Conservation (phyloP, 202 grass and related monocot genomes). For the Digitaria exilis region DNA sequence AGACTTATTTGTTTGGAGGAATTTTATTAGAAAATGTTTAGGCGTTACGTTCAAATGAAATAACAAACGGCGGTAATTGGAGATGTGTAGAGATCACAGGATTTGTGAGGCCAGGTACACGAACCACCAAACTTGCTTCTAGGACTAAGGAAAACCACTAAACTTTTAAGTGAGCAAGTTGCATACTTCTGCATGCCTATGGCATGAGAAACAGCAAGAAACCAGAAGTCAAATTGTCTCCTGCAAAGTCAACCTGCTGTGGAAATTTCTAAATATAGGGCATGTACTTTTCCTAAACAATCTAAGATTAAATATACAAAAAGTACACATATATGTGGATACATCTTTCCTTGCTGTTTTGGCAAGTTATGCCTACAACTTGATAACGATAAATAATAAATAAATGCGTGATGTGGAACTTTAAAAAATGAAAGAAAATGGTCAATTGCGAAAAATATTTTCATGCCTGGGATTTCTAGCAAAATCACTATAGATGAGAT, state of each 20-base stretch:
- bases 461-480: background rate
- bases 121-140: background rate
- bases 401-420: background rate
- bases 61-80: background rate
- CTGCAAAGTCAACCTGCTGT: background rate
- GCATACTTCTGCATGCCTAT: background rate
- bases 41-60: background rate
- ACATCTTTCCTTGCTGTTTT: background rate
- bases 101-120: background rate
- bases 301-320: background rate
- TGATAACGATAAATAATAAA: background rate
- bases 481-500: background rate
- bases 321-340: background rate
- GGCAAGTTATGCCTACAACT: background rate
- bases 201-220: background rate
- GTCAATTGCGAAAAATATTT: background rate
- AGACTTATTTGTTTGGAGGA: background rate
- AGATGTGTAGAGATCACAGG: background rate
- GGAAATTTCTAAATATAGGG: constrained; percentile 6
- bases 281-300: background rate
- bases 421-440: background rate
- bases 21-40: background rate
- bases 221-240: background rate
- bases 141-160: background rate
- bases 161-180: background rate